Conservation (phyloP, 371 early-diverging fungal species). For the Umbelopsis sp. region DNA sequence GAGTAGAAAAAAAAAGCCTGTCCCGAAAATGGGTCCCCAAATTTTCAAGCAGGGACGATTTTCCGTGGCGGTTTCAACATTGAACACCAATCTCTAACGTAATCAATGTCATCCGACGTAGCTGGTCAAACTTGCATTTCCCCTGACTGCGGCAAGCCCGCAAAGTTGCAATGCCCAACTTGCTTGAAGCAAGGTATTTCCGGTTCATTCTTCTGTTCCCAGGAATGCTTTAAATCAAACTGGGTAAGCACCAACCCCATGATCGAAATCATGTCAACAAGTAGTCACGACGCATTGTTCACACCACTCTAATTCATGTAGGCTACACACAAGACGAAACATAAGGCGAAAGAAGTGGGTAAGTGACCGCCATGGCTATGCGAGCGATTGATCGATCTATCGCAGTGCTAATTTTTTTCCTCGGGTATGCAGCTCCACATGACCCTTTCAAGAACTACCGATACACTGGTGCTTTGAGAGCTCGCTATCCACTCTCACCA, state of each 20-base stretch:
- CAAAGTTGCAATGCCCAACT: conserved; percentile 87
- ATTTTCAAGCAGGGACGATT: conserved; percentile 13
- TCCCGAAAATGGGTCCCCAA: not conserved
- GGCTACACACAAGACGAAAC: conserved; percentile 59
- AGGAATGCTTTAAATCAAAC: conserved; percentile 84
- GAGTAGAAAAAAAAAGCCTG: conserved; percentile 5
- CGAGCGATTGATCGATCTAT: not conserved
- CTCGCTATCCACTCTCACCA: conserved; percentile 87
- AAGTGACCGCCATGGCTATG: conserved; percentile 10
- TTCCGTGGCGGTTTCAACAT: conserved; percentile 11
- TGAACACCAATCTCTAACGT: no score
- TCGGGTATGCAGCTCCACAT: conserved; percentile 28
- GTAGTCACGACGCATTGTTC: not conserved
- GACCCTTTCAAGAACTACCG: conserved; percentile 59
- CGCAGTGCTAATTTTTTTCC: not conserved
- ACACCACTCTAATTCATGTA: conserved; percentile 21
- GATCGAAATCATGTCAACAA: not conserved
- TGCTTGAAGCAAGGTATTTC: conserved; percentile 81
- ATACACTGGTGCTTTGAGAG: conserved; percentile 85
- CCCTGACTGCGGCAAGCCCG: conserved; percentile 72
- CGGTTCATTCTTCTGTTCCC: conserved; percentile 85
- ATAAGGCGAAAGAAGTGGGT: conserved; percentile 52
- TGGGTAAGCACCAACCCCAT: conserved; percentile 57
- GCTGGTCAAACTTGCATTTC: conserved; percentile 56
- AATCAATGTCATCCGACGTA: conserved; percentile 22